Evolutionary conservation across 1,139 yeast species (phyloP).

Genomic region (Kodamaea anthophila): DNA sequence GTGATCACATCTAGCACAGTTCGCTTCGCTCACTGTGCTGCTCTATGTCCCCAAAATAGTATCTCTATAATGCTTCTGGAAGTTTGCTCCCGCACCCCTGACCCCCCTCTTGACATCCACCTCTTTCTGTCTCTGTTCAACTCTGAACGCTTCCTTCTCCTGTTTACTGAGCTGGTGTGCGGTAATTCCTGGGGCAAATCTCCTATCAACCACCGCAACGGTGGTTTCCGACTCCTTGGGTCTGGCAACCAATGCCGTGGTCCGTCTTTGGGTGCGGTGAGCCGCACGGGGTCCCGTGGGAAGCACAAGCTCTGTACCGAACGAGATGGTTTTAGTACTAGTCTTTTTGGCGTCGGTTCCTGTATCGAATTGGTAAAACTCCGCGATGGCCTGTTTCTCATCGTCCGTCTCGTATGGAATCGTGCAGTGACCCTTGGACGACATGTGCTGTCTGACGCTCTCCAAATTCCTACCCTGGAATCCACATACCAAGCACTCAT

Average conservation of each 20-base stretch:
- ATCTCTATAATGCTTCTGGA: conserved; percentile 36
- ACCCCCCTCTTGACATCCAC: conserved; percentile 18
- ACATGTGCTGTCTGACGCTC: conserved; percentile 48
- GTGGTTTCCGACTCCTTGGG: conserved; percentile 26
- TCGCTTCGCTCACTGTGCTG: too few relatives aligned
- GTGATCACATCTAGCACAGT: too few relatives aligned
- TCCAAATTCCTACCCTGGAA: conserved; percentile 43
- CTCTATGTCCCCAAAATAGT: conserved; percentile 23
- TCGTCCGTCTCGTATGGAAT: conserved; percentile 47
- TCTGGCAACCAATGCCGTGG: conserved; percentile 21
- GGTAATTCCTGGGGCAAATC: conserved; percentile 37
- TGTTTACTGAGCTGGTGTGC: conserved; percentile 25
- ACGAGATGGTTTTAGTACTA: conserved; percentile 18
- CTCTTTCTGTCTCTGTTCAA: conserved; percentile 22
- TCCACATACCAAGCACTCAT: conserved; percentile 50
- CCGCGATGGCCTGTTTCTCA: conserved; percentile 33
- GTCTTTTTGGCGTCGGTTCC: conserved; percentile 9
- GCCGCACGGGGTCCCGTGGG: conserved; percentile 48
- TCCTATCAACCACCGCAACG: conserved; percentile 34
- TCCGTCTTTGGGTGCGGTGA: conserved; percentile 41
- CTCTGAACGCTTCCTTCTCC: conserved; percentile 26
- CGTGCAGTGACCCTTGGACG: conserved; percentile 48
- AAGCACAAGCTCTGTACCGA: conserved; percentile 21
- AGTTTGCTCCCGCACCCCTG: conserved; percentile 26
- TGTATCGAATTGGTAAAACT: conserved; percentile 38